Base-by-base conservation (phyloP, 257 asterid species). In the Capsicum baccatum region DNA sequence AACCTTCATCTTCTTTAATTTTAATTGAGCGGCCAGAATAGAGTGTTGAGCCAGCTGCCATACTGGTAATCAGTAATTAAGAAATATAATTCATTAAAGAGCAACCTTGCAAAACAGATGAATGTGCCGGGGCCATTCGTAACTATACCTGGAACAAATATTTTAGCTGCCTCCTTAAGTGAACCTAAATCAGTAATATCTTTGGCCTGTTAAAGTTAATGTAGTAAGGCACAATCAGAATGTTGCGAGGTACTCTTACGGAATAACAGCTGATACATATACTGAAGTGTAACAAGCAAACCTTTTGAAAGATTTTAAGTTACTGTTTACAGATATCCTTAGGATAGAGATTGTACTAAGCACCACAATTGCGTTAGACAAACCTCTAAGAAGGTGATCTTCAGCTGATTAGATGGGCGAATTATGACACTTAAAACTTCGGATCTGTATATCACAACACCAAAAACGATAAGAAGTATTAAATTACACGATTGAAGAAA, bases 301-400 rank as follows among this genome's bases (percentile, higher is more conserved):
- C 19, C 42, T 19, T 16, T 13, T 37, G 26, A 39, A 39, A 39
- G n/a, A 35, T 14, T 14, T 37, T 13, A 66, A 2, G 48, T 44
- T 44, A 44, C 0, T 44, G 17, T 66, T 33, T 66, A 66, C 10
- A 33, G 44, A 33, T 47, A 33, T 66, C 16, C 19, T 3, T 39
- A 39, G 44, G 44, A 66, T 13, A 66, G 11, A 66, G 73, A 66
- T 66, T 33, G 19, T 33, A 69, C 16, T 55, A 26, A 39, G 79
- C 54, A 84, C 84, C 87, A 84, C 19, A 67, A 81, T 62, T 80
- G 86, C 80, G 84, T 71, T 83, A 84, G 80, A 90, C 93, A 62
- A 87, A 96, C 98, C 98, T 96, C 98, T 87, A 96, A 88, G 91
- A 96, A 96, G 88, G 99, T 96, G 91, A 94, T 92, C 94, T 96